Conservation (phyloP, 2,329 filamentous ascomycete genomes). For the Cryoendolithus antarcticus region DNA sequence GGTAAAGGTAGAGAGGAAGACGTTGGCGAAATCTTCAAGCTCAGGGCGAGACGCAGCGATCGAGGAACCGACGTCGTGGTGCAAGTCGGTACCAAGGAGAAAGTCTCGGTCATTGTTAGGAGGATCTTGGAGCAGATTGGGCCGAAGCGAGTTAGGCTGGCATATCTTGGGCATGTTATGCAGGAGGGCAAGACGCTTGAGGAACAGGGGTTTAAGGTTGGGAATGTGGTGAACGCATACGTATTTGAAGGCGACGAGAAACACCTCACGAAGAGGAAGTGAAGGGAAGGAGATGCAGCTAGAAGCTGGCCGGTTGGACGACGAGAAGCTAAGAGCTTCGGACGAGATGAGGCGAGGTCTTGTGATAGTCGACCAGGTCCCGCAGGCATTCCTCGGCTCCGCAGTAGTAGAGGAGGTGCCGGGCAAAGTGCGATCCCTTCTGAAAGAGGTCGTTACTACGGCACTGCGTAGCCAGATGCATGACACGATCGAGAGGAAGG, state of each 20-base stretch:
- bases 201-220: slow-evolving; percentile 62
- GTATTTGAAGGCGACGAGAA: slow-evolving; percentile 33
- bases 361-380: no score
- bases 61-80: slow-evolving; percentile 26
- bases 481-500: no score
- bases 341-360: no score
- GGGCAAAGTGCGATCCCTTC: no score
- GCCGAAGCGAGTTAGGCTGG: slow-evolving; percentile 53
- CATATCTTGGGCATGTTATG: slow-evolving; percentile 71
- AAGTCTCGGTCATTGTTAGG: slow-evolving; percentile 50
- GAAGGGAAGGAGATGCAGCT: not conserved
- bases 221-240: slow-evolving; percentile 65
- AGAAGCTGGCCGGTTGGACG: no score
- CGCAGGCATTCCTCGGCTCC: no score
- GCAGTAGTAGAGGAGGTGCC: no score
- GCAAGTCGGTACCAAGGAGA: slow-evolving; percentile 31
- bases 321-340: no score
- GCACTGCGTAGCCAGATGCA: no score
- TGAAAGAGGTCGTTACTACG: no score
- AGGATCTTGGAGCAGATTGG: slow-evolving; percentile 51
- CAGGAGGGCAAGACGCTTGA: slow-evolving; percentile 53
- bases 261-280: not conserved
- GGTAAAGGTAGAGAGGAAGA: slow-evolving; percentile 22
- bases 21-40: slow-evolving; percentile 18
- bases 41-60: slow-evolving; percentile 27